A percentile compares a stretch with the other conserved stretches of the same genome.
Evolutionary conservation across 148 eudicot genomes (phyloP).

Genomic region (Bassia scoparia): DNA sequence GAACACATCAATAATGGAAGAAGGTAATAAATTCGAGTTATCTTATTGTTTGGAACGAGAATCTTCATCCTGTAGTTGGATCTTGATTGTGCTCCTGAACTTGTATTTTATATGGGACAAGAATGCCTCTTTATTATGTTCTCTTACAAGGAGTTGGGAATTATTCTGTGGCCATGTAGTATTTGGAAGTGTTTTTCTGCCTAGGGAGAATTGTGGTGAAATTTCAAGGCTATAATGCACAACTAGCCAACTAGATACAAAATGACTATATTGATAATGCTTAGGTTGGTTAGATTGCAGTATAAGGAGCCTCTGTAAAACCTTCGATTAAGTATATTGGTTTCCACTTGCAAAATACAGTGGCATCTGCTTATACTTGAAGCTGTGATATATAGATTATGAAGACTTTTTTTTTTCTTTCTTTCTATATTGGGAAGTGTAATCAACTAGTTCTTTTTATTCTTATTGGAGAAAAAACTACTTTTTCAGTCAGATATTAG

Average conservation of each 20-base stretch:
- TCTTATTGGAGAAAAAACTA: no score
- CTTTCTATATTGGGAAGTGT: no score
- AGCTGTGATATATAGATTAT: not conserved
- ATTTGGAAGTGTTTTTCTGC: not conserved
- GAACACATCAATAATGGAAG: slow-evolving; percentile 77
- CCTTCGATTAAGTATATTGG: not conserved
- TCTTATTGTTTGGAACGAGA: not conserved
- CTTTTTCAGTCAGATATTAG: no score
- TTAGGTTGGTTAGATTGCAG: not conserved
- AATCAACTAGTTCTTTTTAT: no score
- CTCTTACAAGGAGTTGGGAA: not conserved
- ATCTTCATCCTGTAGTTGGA: not conserved
- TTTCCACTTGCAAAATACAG: no score
- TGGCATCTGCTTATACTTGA: not conserved
- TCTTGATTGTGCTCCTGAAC: slow-evolving; percentile 8
- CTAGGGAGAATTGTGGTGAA: not conserved
- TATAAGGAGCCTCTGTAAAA: not conserved
- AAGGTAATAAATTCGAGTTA: slow-evolving; percentile 40
- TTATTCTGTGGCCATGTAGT: slow-evolving; percentile 3
- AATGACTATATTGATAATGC: not conserved
- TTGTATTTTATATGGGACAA: not conserved
- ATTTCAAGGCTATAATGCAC: not conserved
- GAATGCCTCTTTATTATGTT: not conserved
- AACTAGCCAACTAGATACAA: not conserved
- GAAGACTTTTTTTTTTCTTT: no score